Evolutionary conservation across 2,329 filamentous ascomycete genomes (phyloP).

Genomic region (Trichophyton equinum): DNA sequence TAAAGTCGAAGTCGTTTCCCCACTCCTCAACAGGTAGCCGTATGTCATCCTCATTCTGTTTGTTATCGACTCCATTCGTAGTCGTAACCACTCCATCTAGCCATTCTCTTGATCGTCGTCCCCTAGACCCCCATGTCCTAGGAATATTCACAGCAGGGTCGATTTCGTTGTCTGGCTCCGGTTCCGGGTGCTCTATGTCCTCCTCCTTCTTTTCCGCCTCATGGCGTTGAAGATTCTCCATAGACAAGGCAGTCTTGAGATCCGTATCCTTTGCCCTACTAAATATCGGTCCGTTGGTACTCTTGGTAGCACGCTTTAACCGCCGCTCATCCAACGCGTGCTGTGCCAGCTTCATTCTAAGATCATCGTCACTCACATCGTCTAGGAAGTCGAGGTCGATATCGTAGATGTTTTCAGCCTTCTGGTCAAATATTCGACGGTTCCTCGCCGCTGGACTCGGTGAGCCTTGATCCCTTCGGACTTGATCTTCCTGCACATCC

Average conservation of each 20-base stretch:
- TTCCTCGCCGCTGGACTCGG: conserved; percentile 16
- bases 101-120: conserved; percentile 25
- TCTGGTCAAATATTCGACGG: conserved; percentile 1
- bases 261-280: conserved; percentile 26
- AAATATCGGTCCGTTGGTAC: conserved; percentile 27
- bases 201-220: conserved; percentile 18
- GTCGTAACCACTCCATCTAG: conserved; percentile 21
- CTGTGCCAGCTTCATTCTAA: conserved; percentile 25
- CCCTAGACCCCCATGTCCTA: conserved; percentile 26
- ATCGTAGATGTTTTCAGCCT: conserved; percentile 10
- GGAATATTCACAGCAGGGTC: conserved; percentile 28
- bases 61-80: conserved; percentile 1
- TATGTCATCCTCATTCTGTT: conserved; percentile 1
- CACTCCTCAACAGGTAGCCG: conserved; percentile 12
- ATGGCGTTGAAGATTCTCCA: conserved; percentile 28
- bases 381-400: conserved; percentile 25
- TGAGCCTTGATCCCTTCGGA: conserved; percentile 17
- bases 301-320: conserved; percentile 27
- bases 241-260: conserved; percentile 20
- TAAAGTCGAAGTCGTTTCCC: conserved; percentile 21
- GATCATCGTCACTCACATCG: conserved; percentile 23
- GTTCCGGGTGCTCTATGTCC: conserved; percentile 11
- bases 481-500: conserved; percentile 13
- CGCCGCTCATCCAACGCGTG: conserved; percentile 29
- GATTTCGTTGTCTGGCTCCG: conserved; percentile 14